These are phyloP conservation scores for Cladosporium austrohemisphaericum DNA, from an alignment of 2,329 filamentous ascomycete genomes.

Conservation along the genomic window DNA sequence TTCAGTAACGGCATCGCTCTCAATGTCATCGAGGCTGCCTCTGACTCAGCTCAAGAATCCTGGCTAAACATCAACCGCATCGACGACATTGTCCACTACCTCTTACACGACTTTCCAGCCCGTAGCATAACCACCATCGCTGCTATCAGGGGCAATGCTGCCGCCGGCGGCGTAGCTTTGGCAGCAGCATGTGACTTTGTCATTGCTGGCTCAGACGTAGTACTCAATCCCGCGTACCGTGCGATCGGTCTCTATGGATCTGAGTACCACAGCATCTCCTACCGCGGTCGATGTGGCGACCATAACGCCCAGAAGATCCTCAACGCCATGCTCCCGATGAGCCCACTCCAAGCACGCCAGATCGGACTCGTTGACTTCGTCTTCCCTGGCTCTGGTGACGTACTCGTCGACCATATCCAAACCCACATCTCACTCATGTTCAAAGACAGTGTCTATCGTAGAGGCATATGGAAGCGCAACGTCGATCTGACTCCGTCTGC, in stretches of 20 bases:
- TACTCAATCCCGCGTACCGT: conserved; percentile 43
- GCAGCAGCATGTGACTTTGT: conserved; percentile 38
- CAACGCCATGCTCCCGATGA: conserved; percentile 39
- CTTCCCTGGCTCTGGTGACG: conserved; percentile 32
- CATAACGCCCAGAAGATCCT: conserved; percentile 32
- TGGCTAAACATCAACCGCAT: conserved; percentile 47
- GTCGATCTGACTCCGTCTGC: conserved; percentile 33
- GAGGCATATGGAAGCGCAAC: conserved; percentile 35
- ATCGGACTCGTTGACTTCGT: conserved; percentile 41
- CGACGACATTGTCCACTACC: conserved; percentile 39
- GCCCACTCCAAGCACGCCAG: conserved; percentile 36
- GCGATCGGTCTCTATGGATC: conserved; percentile 37
- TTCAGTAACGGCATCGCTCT: conserved; percentile 46
- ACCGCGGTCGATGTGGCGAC: conserved; percentile 37
- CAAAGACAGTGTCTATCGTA: conserved; percentile 21
- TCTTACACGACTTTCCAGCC: conserved; percentile 38
- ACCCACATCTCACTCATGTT: conserved; percentile 35
- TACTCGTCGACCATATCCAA: conserved; percentile 36
- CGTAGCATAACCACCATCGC: conserved; percentile 38
- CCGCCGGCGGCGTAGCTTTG: conserved; percentile 43
- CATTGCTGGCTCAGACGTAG: conserved; percentile 37
- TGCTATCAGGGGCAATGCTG: conserved; percentile 41
- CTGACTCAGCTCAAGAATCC: conserved; percentile 38
- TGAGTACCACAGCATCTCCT: conserved; percentile 42
- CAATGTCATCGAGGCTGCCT: conserved; percentile 42